These are phyloP conservation scores for Schizochytrium sp. DNA, from an alignment of 108 stramenopile species.

Conservation along the genomic window DNA sequence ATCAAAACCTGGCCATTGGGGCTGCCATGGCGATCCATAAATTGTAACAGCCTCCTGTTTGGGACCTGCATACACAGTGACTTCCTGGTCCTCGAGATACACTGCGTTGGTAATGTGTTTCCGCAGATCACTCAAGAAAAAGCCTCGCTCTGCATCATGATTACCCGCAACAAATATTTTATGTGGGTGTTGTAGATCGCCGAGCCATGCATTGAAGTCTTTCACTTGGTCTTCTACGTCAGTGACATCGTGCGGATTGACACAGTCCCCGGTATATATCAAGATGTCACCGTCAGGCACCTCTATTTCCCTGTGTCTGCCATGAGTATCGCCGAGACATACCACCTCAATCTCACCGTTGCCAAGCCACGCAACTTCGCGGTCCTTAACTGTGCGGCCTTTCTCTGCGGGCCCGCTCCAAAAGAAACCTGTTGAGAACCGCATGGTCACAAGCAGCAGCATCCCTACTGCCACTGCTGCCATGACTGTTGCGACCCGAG, in stretches of 20 bases:
- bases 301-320: not conserved
- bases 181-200: not conserved
- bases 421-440: not conserved
- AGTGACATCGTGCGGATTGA: conserved; percentile 9
- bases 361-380: not conserved
- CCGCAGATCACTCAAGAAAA: not conserved
- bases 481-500: no score
- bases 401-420: not conserved
- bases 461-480: no score
- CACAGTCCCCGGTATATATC: conserved; percentile 34
- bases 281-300: conserved; percentile 44
- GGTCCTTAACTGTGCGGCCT: not conserved
- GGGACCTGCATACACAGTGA: not conserved
- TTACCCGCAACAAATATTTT: conserved; percentile 40
- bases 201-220: conserved; percentile 20
- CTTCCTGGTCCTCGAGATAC: conserved; percentile 3
- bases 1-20: conserved; percentile 53
- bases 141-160: conserved; percentile 40
- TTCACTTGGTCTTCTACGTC: not conserved
- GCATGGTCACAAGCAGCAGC: no score
- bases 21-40: conserved; percentile 56
- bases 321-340: conserved; percentile 44
- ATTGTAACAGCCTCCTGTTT: not conserved
- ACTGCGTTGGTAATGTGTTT: not conserved
- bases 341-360: not conserved